Evolutionary conservation across 192 early-diverging fungal genomes (phyloP).

Genomic region (Coemansia sp.): DNA sequence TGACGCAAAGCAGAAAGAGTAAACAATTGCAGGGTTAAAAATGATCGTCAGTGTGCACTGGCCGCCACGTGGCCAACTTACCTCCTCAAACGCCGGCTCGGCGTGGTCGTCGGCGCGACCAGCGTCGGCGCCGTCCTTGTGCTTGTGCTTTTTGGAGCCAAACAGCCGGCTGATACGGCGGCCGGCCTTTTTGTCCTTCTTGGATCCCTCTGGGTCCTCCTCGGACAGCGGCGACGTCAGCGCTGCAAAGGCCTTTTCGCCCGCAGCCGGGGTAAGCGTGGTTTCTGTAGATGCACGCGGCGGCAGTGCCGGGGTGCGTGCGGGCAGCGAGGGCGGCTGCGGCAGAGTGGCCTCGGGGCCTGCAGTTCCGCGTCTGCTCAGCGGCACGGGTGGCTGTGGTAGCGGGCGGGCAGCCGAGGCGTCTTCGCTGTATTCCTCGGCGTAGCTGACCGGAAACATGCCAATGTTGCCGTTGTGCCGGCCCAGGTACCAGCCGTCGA

Average conservation of each 20-base stretch:
- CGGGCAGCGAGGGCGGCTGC: conserved; percentile 14
- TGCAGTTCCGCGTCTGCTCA: conserved; percentile 9
- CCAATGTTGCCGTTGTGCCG: conserved; percentile 60
- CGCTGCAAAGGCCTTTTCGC: neutral
- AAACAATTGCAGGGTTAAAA: neutral
- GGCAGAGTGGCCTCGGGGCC: neutral
- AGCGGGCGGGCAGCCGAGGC: conserved; percentile 25
- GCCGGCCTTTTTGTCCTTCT: conserved; percentile 43
- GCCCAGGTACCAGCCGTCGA: conserved; percentile 67
- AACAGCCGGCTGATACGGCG: conserved; percentile 49
- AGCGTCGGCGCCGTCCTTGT: conserved; percentile 15
- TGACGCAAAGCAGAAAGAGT: neutral
- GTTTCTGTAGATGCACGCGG: conserved; percentile 14
- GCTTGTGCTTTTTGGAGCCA: conserved; percentile 40
- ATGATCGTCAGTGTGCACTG: neutral
- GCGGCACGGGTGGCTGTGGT: conserved; percentile 17
- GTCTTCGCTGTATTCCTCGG: conserved; percentile 12
- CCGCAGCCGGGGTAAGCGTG: neutral
- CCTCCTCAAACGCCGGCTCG: conserved; percentile 6
- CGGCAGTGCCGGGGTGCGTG: conserved; percentile 31
- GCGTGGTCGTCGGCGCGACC: neutral
- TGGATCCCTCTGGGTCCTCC: conserved; percentile 19
- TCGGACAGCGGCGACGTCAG: conserved; percentile 8
- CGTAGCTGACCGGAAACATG: conserved; percentile 61
- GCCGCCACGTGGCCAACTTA: conserved; percentile 8